These are phyloP conservation scores for Moniliophthora roreri DNA, from an alignment of 1,284 basidiomycete species.

Conservation along the genomic window DNA sequence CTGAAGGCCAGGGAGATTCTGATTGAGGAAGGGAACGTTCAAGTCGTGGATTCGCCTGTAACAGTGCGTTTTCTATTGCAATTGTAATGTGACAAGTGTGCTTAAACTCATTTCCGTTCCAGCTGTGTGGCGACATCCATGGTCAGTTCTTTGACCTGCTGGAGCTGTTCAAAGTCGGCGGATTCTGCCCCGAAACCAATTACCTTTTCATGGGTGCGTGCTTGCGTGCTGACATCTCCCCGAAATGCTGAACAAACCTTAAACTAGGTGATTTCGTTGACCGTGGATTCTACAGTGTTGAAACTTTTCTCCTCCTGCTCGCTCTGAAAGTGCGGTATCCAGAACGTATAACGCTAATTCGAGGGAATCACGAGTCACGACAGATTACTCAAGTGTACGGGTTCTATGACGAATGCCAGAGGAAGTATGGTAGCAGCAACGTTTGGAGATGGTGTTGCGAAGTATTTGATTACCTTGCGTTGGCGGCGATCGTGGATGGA, in stretches of 20 bases:
- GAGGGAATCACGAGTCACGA: slow-evolving; percentile 98
- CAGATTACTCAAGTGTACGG: slow-evolving; percentile 99
- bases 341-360: slow-evolving; percentile 95
- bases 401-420: slow-evolving; percentile 98
- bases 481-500: slow-evolving; percentile 95
- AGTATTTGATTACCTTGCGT: slow-evolving; percentile 95
- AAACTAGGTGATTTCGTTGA: slow-evolving; percentile 89
- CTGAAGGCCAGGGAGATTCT: slow-evolving; percentile 94
- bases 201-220: slow-evolving; percentile 97
- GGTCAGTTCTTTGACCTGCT: slow-evolving; percentile 98
- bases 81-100: slow-evolving; percentile 9
- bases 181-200: slow-evolving; percentile 93
- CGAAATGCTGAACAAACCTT: slow-evolving; percentile 1
- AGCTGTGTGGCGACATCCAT: slow-evolving; percentile 99
- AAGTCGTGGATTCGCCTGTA: slow-evolving; percentile 94
- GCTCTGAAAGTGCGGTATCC: slow-evolving; percentile 97
- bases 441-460: slow-evolving; percentile 99
- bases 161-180: slow-evolving; percentile 96
- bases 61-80: slow-evolving; percentile 64
- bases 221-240: background rate
- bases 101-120: slow-evolving; percentile 3
- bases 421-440: slow-evolving; percentile 94
- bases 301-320: slow-evolving; percentile 93
- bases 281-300: slow-evolving; percentile 96
- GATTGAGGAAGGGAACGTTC: slow-evolving; percentile 97